These are phyloP conservation scores for Phytopythium oedochilum DNA, from an alignment of 352 stramenopile genomes.

Conservation along the genomic window DNA sequence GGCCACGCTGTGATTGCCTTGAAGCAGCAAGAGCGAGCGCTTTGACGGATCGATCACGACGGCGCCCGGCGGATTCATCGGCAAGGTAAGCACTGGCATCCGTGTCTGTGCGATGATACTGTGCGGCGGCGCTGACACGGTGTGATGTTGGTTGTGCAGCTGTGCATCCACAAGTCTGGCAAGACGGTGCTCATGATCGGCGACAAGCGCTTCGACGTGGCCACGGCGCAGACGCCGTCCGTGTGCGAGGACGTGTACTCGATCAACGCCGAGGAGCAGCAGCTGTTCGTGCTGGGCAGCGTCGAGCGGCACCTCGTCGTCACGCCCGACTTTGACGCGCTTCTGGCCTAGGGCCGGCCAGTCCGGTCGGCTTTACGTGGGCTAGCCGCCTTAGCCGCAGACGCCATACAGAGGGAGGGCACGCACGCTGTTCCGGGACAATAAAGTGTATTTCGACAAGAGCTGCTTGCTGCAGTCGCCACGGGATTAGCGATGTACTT, in stretches of 20 bases:
- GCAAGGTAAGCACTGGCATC: constrained; percentile 49
- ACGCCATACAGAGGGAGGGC: no score
- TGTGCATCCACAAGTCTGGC: constrained; percentile 81
- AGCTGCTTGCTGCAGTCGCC: no score
- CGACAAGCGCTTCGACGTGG: constrained; percentile 85
- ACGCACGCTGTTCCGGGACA: no score
- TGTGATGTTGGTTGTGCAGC: constrained; percentile 19
- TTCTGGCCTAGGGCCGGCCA: constrained; percentile 45
- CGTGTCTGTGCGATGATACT: background rate
- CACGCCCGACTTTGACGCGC: constrained; percentile 81
- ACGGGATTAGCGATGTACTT: no score
- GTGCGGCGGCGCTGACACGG: background rate
- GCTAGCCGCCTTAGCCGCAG: no score
- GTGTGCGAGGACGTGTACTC: constrained; percentile 84
- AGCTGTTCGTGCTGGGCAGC: constrained; percentile 67
- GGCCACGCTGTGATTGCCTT: background rate
- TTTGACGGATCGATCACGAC: constrained; percentile 66
- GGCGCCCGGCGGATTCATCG: constrained; percentile 73
- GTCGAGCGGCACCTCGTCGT: constrained; percentile 80
- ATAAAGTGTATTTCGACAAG: background rate
- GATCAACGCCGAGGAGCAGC: constrained; percentile 67
- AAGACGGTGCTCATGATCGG: constrained; percentile 84
- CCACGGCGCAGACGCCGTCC: constrained; percentile 67
- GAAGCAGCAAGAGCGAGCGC: constrained; percentile 1
- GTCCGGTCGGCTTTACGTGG: background rate